Conservation (phyloP, 1,284 basidiomycete species). For the Calocybe gambosa region DNA sequence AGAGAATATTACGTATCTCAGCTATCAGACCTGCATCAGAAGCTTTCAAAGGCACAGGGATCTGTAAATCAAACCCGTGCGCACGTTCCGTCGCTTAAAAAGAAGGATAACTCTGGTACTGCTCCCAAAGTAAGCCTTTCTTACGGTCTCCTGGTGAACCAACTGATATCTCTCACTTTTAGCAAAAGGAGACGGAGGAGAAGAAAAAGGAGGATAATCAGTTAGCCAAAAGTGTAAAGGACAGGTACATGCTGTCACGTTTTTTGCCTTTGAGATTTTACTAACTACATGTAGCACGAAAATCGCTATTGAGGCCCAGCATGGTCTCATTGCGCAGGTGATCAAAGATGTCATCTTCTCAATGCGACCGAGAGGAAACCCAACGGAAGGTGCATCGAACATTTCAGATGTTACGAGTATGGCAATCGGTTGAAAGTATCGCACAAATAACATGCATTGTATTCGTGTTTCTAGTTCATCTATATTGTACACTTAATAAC, state of each 20-base stretch:
- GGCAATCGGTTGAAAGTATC: constrained; percentile 28
- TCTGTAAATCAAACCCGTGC: constrained; percentile 53
- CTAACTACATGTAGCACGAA: constrained; percentile 53
- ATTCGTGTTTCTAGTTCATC: neutral
- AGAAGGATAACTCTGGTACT: constrained; percentile 30
- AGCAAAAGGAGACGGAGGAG: constrained; percentile 57
- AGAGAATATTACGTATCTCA: constrained; percentile 89
- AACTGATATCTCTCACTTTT: constrained; percentile 1
- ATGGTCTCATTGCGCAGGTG: constrained; percentile 85
- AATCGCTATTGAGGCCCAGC: constrained; percentile 84
- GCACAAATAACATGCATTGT: neutral
- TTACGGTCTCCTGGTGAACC: neutral
- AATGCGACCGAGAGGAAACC: constrained; percentile 40
- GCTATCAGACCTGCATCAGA: constrained; percentile 82
- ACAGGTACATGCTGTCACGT: constrained; percentile 48
- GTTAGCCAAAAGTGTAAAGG: constrained; percentile 75
- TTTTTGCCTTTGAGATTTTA: constrained; percentile 4
- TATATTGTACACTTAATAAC: no score
- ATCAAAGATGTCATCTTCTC: constrained; percentile 86
- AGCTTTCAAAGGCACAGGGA: constrained; percentile 64
- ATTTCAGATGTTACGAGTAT: constrained; percentile 34
- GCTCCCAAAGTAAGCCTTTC: constrained; percentile 27
- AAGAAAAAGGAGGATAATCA: constrained; percentile 77
- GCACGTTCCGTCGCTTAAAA: constrained; percentile 43
- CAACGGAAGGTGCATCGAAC: constrained; percentile 14